phyloP scores from a whole-genome alignment of 768 basidiomycete species.

The Tylopilus rubrobrunneus region DNA sequence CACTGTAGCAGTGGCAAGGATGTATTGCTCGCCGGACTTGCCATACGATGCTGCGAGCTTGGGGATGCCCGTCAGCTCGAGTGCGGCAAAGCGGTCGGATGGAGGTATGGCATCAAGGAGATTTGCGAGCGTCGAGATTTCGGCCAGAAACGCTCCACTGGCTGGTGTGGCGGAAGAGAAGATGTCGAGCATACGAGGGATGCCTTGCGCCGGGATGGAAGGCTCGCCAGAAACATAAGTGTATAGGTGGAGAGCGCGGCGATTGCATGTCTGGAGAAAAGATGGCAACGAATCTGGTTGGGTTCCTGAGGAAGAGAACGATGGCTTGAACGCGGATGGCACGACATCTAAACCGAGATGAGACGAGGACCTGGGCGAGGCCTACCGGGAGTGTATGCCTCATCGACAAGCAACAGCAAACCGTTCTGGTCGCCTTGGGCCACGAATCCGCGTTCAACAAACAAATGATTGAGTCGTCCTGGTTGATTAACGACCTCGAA shows the following conservation, averaged over 20 bases:
- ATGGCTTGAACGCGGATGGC: constrained; percentile 45
- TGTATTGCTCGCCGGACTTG: constrained; percentile 52
- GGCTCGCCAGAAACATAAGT: constrained; percentile 46
- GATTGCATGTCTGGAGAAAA: constrained; percentile 53
- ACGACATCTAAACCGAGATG: constrained; percentile 46
- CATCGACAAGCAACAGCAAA: constrained; percentile 54
- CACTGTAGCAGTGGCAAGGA: constrained; percentile 40
- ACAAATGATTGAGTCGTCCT: constrained; percentile 16
- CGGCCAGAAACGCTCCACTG: constrained; percentile 37
- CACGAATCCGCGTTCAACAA: constrained; percentile 47
- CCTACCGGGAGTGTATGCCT: constrained; percentile 53
- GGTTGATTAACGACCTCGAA: constrained; percentile 49
- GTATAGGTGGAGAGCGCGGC: constrained; percentile 57
- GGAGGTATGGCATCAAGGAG: constrained; percentile 37
- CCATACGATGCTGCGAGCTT: constrained; percentile 48
- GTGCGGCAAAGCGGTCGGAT: constrained; percentile 56
- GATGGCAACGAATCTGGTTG: constrained; percentile 39
- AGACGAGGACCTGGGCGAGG: neutral
- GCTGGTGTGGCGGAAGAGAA: constrained; percentile 40
- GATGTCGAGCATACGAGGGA: constrained; percentile 36
- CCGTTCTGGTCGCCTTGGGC: constrained; percentile 50
- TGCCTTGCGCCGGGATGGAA: constrained; percentile 27
- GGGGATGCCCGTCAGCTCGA: constrained; percentile 52
- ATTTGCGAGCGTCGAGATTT: constrained; percentile 45
- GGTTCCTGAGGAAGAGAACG: constrained; percentile 41